Conservation (phyloP, 768 basidiomycete species). For the Tulasnella calospora region DNA sequence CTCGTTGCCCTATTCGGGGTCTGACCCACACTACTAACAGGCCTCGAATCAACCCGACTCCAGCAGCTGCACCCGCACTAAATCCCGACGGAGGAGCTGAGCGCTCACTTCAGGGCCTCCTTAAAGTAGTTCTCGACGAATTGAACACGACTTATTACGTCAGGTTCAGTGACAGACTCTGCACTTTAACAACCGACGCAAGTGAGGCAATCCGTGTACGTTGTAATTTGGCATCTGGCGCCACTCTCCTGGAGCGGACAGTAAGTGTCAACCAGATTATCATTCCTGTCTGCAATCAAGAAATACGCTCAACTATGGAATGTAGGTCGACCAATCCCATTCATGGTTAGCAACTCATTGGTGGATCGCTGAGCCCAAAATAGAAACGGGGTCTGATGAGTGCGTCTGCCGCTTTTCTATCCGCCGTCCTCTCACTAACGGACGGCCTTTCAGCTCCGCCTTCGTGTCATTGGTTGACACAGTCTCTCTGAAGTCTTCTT, state of each 20-base stretch:
- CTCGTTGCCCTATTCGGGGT: too few species aligned
- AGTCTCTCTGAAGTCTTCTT: neutral
- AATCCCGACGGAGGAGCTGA: too few species aligned
- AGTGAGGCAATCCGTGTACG: neutral
- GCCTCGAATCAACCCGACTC: too few species aligned
- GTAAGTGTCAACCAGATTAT: neutral
- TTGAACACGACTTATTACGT: neutral
- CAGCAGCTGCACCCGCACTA: too few species aligned
- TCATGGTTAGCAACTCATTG: neutral
- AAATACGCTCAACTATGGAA: too few species aligned
- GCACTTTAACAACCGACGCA: neutral
- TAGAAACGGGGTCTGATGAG: neutral
- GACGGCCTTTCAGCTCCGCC: too few species aligned
- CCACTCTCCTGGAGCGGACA: neutral
- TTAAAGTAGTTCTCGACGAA: too few species aligned
- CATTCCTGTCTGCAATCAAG: neutral
- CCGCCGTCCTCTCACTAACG: neutral
- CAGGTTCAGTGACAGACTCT: neutral
- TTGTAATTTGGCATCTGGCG: neutral
- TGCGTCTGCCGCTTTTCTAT: neutral
- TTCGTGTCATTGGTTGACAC: too few species aligned
- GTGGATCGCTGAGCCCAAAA: neutral
- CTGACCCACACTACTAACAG: too few species aligned
- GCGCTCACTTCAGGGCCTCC: too few species aligned
- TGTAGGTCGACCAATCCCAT: neutral